Evolutionary conservation across 106 monocot species (phyloP), one percentile per base, ranked within the genome.

Genomic region (Acanthochlamys bracteata): DNA sequence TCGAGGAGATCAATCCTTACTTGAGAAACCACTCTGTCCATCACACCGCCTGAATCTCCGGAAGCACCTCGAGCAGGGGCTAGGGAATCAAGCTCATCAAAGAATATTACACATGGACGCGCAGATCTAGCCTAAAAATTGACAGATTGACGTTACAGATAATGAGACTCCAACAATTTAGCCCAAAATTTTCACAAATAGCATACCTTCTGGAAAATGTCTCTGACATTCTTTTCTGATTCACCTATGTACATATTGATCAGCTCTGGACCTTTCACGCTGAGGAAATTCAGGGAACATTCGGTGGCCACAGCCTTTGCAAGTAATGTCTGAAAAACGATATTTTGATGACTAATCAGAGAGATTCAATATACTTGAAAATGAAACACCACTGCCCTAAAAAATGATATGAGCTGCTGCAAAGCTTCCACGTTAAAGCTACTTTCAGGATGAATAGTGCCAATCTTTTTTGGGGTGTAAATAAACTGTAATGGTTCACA

Each of bases 241-340:
- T 98, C 96, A 70, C 96, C 96, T 53, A 98, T 85, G 66, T 92
- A 92, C 92, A 98, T 98, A 67, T 98, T 98, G 52, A 92, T 98
- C 74, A 98, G 58, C 57, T 98, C 98, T 43, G 92, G 98, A 7
- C 96, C 96, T 70, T 98, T 98, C 2, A 98, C 91, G 69, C 91
- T 92, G 10, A 92, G 77, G 78, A 92, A 98, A 69, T 91, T 92
- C 54, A 98, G 71, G 42, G 92, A 98, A 73, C 91, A 98, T 61
- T 98, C 98, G 20, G 88, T 98, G 40, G 98, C 98, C 46, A 92
- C 98, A 57, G 98, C 98, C 67, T 98, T 98, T 62, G 98, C 98
- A 60, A 98, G 69, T 46, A 98, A 61, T 4, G 98, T 98, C 98
- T 98, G 69, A 52, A 55, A 58, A 54, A n/a, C n/a, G n/a, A n/a